These are phyloP conservation scores for Collybiopsis confluens DNA, from an alignment of 768 basidiomycete genomes.

Conservation along the genomic window DNA sequence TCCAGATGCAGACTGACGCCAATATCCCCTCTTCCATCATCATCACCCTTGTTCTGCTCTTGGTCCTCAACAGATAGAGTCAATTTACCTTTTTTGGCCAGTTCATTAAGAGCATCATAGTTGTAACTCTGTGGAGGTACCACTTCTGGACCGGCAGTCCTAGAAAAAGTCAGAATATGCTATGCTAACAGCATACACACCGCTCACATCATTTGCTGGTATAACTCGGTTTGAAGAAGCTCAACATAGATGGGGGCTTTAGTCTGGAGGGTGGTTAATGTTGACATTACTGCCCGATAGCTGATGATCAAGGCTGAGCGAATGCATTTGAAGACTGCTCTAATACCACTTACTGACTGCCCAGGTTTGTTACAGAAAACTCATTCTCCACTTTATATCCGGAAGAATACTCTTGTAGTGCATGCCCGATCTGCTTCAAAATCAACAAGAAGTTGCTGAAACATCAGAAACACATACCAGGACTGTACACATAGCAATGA, in stretches of 20 bases:
- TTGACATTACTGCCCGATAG: neutral
- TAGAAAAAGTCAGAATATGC: too few relatives aligned
- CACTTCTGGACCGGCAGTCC: too few relatives aligned
- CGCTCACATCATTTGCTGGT: neutral
- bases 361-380: neutral
- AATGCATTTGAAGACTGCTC: neutral
- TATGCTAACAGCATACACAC: neutral
- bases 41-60: too few relatives aligned
- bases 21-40: too few relatives aligned
- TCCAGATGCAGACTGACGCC: too few relatives aligned
- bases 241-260: neutral
- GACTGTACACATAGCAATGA: neutral
- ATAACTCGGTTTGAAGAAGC: neutral
- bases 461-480: neutral
- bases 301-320: neutral
- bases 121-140: too few relatives aligned
- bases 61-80: too few relatives aligned
- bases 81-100: too few relatives aligned
- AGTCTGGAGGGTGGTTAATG: neutral
- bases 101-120: too few relatives aligned
- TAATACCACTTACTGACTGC: neutral
- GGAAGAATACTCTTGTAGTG: neutral
- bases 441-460: neutral
- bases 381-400: neutral
- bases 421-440: neutral